Conservation (phyloP, 2,329 filamentous ascomycete genomes). For the Aaosphaeria pasadenensis region DNA sequence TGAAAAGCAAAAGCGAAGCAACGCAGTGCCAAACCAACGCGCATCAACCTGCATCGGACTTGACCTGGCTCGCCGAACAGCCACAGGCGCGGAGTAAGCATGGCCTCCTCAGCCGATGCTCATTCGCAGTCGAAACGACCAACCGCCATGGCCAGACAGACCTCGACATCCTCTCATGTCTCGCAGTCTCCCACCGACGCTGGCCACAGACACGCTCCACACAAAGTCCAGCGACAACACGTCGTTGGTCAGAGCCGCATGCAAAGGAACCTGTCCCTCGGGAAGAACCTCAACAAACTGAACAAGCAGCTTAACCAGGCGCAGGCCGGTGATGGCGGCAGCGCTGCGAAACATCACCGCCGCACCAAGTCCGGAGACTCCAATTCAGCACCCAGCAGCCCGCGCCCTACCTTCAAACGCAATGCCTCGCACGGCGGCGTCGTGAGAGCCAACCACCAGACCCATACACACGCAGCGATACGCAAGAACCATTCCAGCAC, state of each 20-base stretch:
- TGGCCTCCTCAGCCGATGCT: slow-evolving; percentile 33
- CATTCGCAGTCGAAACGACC: slow-evolving; percentile 36
- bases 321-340: slow-evolving; percentile 25
- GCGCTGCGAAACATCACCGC: slow-evolving; percentile 31
- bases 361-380: slow-evolving; percentile 38
- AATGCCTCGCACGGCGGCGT: slow-evolving; percentile 41
- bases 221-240: slow-evolving; percentile 38
- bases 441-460: slow-evolving; percentile 29
- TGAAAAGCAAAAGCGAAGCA: no score
- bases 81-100: slow-evolving; percentile 27
- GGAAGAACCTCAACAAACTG: slow-evolving; percentile 43
- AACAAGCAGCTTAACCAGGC: slow-evolving; percentile 29
- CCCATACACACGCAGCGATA: slow-evolving; percentile 32
- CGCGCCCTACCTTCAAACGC: slow-evolving; percentile 41
- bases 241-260: slow-evolving; percentile 40
- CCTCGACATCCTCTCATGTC: slow-evolving; percentile 32
- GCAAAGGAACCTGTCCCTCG: slow-evolving; percentile 37
- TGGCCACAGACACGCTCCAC: slow-evolving; percentile 23
- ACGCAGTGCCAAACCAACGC: no score
- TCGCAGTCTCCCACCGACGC: slow-evolving; percentile 38
- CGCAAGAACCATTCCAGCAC: slow-evolving; percentile 46
- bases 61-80: slow-evolving; percentile 7
- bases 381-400: slow-evolving; percentile 33
- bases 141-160: slow-evolving; percentile 32
- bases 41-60: neutral